These are phyloP conservation scores for Suhomyces sp. DNA, from an alignment of 805 yeast genomes.

Conservation along the genomic window DNA sequence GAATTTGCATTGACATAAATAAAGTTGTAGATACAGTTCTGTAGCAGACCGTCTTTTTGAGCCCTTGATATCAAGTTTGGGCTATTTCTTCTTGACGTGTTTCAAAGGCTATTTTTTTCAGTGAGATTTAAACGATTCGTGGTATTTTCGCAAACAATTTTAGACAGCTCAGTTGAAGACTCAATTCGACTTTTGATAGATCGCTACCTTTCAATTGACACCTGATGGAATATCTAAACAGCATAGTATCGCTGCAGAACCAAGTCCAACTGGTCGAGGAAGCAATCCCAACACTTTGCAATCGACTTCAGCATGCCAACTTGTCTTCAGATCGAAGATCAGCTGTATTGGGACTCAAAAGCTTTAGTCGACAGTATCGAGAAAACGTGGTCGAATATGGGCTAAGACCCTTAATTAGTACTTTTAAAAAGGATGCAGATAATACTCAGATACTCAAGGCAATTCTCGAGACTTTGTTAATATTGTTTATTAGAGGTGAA, in stretches of 20 bases:
- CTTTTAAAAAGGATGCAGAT: constrained; percentile 61
- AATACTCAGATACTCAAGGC: constrained; percentile 76
- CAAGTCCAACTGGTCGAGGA: constrained; percentile 60
- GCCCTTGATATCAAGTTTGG: not conserved
- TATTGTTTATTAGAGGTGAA: constrained; percentile 72
- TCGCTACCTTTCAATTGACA: not conserved
- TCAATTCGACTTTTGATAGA: not conserved
- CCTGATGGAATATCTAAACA: constrained; percentile 38
- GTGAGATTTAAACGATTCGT: not conserved
- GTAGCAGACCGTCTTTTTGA: not conserved
- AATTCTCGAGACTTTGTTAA: constrained; percentile 77
- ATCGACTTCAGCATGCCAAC: constrained; percentile 79
- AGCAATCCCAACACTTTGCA: constrained; percentile 85
- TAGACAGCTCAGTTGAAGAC: not conserved
- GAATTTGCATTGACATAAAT: not conserved
- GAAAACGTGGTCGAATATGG: constrained; percentile 91
- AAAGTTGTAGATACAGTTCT: not conserved
- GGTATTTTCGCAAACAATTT: not conserved
- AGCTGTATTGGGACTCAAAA: constrained; percentile 84
- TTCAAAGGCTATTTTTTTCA: not conserved
- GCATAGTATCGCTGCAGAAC: constrained; percentile 32
- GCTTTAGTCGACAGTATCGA: constrained; percentile 82
- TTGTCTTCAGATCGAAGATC: constrained; percentile 83
- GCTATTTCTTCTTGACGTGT: not conserved
- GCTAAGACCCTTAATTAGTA: constrained; percentile 64